Evolutionary conservation across 768 basidiomycete species (phyloP), one percentile per base, ranked within the genome.

Genomic region (Psilocybe tampanensis): DNA sequence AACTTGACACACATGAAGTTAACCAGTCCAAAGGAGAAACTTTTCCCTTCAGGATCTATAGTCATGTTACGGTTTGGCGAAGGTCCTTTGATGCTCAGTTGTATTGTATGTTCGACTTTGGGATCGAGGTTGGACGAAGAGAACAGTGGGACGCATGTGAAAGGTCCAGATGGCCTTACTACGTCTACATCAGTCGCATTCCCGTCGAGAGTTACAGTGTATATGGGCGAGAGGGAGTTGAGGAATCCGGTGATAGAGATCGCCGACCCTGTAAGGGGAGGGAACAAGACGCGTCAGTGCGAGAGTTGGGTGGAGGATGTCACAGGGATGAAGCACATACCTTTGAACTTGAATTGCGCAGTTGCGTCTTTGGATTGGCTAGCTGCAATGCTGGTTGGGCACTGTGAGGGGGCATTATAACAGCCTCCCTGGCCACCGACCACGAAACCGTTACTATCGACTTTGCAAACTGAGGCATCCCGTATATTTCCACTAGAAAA

Each of bases 1-100:
- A n/a, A n/a, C n/a, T n/a, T n/a, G n/a, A n/a, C 62, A 48, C 34
- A 63, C 62, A 63, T 60, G 19, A 63, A 60, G 32, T 60, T 47
- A 19, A 52, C 48, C 59, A 60, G 24, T 3, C 43, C 49, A n/a
- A 60, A 60, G 19, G 19, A n/a, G 3, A 48, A 22, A 19, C 19
- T n/a, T 11, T 15, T 41, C 1, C 54, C 48, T 17, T 44, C 15
- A 1, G 59, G 54, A 43, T 60, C 47, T 8, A 24, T 17, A 9
- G 52, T 52, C 49, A 39, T 58, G 18, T 58, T 54, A 12, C 48
- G 34, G 47, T 60, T 60, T 29, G 54, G 54, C 17, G 59, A 60
- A 1, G 59, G 18, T 3, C 49, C 59, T 22, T 60, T 60, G 8
- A 60, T 43, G 17, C 52, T 33, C 6, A 58, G 41, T 21, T 24